Conservation (phyloP, 2,329 filamentous ascomycete species). For the Pyrenophora seminiperda region DNA sequence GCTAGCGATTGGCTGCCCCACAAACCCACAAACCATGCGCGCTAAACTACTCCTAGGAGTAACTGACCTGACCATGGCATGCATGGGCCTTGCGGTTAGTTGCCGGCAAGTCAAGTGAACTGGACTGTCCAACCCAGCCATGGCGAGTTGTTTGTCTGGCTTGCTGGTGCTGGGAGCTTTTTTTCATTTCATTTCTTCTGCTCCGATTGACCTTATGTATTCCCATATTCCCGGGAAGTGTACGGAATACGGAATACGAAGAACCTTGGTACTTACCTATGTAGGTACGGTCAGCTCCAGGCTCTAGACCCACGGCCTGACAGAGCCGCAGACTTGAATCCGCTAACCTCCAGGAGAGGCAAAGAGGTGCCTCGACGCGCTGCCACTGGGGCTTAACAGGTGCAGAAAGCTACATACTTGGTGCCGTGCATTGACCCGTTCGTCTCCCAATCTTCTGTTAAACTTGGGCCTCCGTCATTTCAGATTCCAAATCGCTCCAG, state of each 20-base stretch:
- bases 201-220: too few relatives aligned
- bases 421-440: constrained; percentile 16
- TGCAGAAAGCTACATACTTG: constrained; percentile 11
- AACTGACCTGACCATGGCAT: too few relatives aligned
- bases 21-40: background rate
- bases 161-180: too few relatives aligned
- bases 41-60: too few relatives aligned
- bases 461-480: constrained; percentile 14
- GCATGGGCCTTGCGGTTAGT: too few relatives aligned
- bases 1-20: constrained; percentile 6
- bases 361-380: constrained; percentile 7
- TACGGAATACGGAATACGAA: too few relatives aligned
- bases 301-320: constrained; percentile 16
- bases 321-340: constrained; percentile 22
- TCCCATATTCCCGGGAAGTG: too few relatives aligned
- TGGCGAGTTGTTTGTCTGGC: too few relatives aligned
- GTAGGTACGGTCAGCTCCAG: constrained; percentile 7
- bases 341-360: constrained; percentile 15
- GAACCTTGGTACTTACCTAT: too few relatives aligned
- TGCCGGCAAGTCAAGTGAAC: too few relatives aligned
- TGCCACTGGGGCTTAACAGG: constrained; percentile 18
- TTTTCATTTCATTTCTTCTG: too few relatives aligned
- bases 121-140: too few relatives aligned
- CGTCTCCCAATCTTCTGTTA: constrained; percentile 19
- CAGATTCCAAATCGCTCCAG: constrained; percentile 42